These are phyloP conservation scores for Cutaneotrichosporon spelunceum DNA, from an alignment of 1,284 basidiomycete species.

Conservation along the genomic window DNA sequence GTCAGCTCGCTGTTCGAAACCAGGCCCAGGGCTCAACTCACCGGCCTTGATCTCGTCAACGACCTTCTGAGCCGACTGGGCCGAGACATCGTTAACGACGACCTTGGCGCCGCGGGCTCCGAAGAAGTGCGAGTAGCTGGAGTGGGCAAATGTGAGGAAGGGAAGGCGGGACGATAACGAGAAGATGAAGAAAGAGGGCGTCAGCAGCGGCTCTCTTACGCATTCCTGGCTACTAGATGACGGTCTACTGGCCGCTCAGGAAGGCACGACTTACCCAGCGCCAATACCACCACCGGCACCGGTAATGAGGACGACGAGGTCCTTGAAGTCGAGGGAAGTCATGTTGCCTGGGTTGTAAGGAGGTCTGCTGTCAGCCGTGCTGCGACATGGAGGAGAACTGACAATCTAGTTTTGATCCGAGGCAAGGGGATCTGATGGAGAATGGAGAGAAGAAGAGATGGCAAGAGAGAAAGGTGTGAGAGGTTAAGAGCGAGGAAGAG, in stretches of 20 bases:
- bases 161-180: background rate
- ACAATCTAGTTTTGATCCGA: constrained; percentile 1
- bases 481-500: background rate
- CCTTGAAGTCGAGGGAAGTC: constrained; percentile 63
- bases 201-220: background rate
- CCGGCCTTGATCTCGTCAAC: constrained; percentile 85
- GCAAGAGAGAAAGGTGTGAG: background rate
- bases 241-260: background rate
- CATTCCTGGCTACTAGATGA: background rate
- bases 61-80: constrained; percentile 82
- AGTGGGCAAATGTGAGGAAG: background rate
- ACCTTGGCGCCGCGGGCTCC: constrained; percentile 88
- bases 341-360: constrained; percentile 9
- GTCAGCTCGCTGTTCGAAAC: background rate
- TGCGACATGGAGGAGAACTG: too few species aligned
- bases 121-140: constrained; percentile 83
- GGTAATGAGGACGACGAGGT: constrained; percentile 88
- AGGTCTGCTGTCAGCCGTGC: background rate
- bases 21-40: constrained; percentile 45
- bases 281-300: constrained; percentile 95
- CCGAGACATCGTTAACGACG: constrained; percentile 92
- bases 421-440: constrained; percentile 1
- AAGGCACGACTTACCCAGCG: constrained; percentile 59
- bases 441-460: background rate
- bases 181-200: background rate